Percentiles rank a stretch among this genome's conserved stretches.
phyloP scores from a whole-genome alignment of 1,139 yeast genomes.

The Scheffersomyces illinoinensis region DNA sequence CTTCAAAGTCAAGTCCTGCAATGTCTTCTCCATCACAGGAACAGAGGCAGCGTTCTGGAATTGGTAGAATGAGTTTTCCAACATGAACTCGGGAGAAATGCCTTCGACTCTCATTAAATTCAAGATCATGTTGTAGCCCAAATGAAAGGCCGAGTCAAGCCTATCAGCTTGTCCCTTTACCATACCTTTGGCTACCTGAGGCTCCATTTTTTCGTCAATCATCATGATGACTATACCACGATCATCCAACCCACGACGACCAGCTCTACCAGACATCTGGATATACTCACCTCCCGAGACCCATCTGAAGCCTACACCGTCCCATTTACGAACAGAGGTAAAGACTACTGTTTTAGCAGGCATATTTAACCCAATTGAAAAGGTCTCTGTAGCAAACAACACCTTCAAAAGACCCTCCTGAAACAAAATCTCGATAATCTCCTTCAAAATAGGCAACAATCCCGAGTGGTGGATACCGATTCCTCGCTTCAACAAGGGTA shows the following conservation, averaged over 20 bases:
- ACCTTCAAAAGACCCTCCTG: constrained; percentile 96
- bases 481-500: constrained; percentile 88
- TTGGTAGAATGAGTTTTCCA: constrained; percentile 90
- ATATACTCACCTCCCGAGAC: constrained; percentile 99
- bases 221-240: constrained; percentile 98
- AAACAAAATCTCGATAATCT: constrained; percentile 92
- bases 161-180: constrained; percentile 98
- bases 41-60: constrained; percentile 92
- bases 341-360: constrained; percentile 99
- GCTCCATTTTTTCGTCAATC: constrained; percentile 99
- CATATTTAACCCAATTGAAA: constrained; percentile 96
- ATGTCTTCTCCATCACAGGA: constrained; percentile 73
- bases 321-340: constrained; percentile 97
- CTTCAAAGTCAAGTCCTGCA: constrained; percentile 53
- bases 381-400: constrained; percentile 95
- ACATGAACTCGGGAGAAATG: constrained; percentile 95
- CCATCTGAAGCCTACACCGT: constrained; percentile 96
- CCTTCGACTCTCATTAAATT: constrained; percentile 97
- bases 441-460: constrained; percentile 89
- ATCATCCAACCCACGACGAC: constrained; percentile 98
- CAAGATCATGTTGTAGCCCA: constrained; percentile 96
- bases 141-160: constrained; percentile 92
- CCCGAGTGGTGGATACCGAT: constrained; percentile 99
- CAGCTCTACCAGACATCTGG: constrained; percentile 99
- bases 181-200: constrained; percentile 98